These are phyloP conservation scores for Pichia cephalocereana DNA, from an alignment of 805 yeast genomes.

Conservation along the genomic window DNA sequence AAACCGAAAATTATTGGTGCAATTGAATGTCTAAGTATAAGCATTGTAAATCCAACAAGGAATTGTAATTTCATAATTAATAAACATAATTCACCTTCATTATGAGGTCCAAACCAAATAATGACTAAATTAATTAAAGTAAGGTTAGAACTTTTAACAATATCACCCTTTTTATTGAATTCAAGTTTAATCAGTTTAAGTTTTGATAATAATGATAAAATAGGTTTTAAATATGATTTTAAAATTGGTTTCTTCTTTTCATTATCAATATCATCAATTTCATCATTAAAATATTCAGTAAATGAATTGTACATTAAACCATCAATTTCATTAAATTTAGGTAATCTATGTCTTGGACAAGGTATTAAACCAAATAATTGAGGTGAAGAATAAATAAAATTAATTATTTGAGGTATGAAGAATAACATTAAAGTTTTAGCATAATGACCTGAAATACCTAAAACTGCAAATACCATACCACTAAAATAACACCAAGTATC, in stretches of 20 bases:
- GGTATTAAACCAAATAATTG: conserved; percentile 81
- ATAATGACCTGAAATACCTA: conserved; percentile 92
- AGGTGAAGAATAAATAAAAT: conserved; percentile 86
- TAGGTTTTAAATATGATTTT: conserved; percentile 17
- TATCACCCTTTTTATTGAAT: conserved; percentile 20
- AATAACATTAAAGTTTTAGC: conserved; percentile 84
- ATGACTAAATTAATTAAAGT: conserved; percentile 77
- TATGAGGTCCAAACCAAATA: conserved; percentile 83
- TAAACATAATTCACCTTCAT: conserved; percentile 70
- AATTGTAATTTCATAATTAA: conserved; percentile 56
- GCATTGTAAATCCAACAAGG: conserved; percentile 52
- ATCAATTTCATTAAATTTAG: conserved; percentile 57
- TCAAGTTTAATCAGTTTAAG: conserved; percentile 40
- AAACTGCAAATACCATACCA: conserved; percentile 98
- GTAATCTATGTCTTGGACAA: conserved; percentile 94
- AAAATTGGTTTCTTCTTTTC: conserved; percentile 26
- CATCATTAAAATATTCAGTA: conserved; percentile 29
- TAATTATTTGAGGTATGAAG: conserved; percentile 84
- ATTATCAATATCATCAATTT: conserved; percentile 5
- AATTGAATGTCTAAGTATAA: conserved; percentile 67
- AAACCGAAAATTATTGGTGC: conserved; percentile 85
- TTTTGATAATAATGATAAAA: conserved; percentile 39
- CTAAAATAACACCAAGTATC: conserved; percentile 97
- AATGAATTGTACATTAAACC: conserved; percentile 71
- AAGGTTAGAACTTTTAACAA: conserved; percentile 58